Percentiles rank a stretch among this genome's conserved stretches.
These are phyloP conservation scores for Suillus alpinus DNA, from an alignment of 768 basidiomycete species.

Conservation along the genomic window DNA sequence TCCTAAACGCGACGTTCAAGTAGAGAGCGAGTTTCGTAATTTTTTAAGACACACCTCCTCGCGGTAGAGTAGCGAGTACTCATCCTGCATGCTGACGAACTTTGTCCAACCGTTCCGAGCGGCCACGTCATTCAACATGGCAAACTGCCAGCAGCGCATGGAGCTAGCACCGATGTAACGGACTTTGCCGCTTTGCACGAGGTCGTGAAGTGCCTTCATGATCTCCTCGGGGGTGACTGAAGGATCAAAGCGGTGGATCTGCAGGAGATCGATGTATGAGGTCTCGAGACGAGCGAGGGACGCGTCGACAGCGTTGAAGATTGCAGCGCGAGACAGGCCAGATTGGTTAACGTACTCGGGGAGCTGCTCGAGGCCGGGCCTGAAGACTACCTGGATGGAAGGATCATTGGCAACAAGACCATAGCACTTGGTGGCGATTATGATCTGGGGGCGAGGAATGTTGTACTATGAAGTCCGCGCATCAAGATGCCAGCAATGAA, in stretches of 20 bases:
- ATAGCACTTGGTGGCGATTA: slow-evolving; percentile 29
- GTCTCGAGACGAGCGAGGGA: slow-evolving; percentile 36
- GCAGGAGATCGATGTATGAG: slow-evolving; percentile 38
- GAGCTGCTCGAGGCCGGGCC: slow-evolving; percentile 4
- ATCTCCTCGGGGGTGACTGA: slow-evolving; percentile 40
- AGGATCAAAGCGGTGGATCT: slow-evolving; percentile 43
- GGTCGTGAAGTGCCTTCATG: slow-evolving; percentile 50
- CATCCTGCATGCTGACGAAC: slow-evolving; percentile 56
- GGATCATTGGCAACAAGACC: slow-evolving; percentile 13
- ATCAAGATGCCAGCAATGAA: background rate
- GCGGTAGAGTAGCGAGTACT: slow-evolving; percentile 54
- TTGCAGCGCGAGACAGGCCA: slow-evolving; percentile 33
- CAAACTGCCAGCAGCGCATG: slow-evolving; percentile 46
- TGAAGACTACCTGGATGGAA: background rate
- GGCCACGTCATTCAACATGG: slow-evolving; percentile 43
- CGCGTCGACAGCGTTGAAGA: slow-evolving; percentile 36
- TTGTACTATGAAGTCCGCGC: slow-evolving; percentile 16
- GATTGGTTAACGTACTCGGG: slow-evolving; percentile 29
- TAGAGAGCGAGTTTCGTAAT: background rate
- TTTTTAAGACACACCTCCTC: slow-evolving; percentile 36
- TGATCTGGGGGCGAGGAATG: slow-evolving; percentile 31
- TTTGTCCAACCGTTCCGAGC: slow-evolving; percentile 45
- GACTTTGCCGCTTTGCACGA: slow-evolving; percentile 47
- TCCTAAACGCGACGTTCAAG: slow-evolving; percentile 28
- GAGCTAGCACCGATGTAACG: slow-evolving; percentile 49